These are phyloP conservation scores for Chaetomiaceae sp. DNA, from an alignment of 2,329 filamentous ascomycete species.

Conservation along the genomic window DNA sequence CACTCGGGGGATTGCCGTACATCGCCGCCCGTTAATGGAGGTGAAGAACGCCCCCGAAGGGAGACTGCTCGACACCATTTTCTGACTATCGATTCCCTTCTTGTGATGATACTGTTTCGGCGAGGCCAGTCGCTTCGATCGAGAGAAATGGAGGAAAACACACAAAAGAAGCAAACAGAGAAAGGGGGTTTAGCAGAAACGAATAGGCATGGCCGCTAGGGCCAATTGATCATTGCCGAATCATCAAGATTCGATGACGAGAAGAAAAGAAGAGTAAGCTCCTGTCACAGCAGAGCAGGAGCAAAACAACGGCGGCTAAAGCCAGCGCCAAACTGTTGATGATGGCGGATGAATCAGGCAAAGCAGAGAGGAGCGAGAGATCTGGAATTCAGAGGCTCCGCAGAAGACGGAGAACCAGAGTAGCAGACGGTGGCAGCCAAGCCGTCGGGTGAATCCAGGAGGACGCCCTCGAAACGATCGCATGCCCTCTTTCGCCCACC, in stretches of 20 bases:
- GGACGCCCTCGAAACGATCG: background rate
- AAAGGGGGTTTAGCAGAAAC: constrained; percentile 25
- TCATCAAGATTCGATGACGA: constrained; percentile 32
- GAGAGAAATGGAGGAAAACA: constrained; percentile 26
- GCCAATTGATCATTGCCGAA: constrained; percentile 34
- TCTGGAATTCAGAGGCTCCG: constrained; percentile 22
- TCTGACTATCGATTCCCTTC: constrained; percentile 13
- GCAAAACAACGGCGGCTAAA: constrained; percentile 25
- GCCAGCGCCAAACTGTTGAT: constrained; percentile 22
- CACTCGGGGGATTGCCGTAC: constrained; percentile 46
- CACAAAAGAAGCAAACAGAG: constrained; percentile 27
- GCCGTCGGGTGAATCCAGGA: constrained; percentile 2
- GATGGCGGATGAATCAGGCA: constrained; percentile 26
- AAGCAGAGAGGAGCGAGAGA: constrained; percentile 14
- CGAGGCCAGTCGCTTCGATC: constrained; percentile 41
- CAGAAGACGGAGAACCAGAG: constrained; percentile 11
- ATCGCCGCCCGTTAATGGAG: constrained; percentile 43
- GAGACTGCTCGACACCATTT: constrained; percentile 41
- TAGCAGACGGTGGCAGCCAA: background rate
- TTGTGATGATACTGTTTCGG: constrained; percentile 26
- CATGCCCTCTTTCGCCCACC: too few relatives aligned
- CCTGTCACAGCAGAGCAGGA: constrained; percentile 19
- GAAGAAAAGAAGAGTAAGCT: constrained; percentile 16
- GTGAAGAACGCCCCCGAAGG: constrained; percentile 44
- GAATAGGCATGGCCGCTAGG: constrained; percentile 31